These are phyloP conservation scores for Clitopilus hobsonii DNA, from an alignment of 768 basidiomycete species.

Conservation along the genomic window DNA sequence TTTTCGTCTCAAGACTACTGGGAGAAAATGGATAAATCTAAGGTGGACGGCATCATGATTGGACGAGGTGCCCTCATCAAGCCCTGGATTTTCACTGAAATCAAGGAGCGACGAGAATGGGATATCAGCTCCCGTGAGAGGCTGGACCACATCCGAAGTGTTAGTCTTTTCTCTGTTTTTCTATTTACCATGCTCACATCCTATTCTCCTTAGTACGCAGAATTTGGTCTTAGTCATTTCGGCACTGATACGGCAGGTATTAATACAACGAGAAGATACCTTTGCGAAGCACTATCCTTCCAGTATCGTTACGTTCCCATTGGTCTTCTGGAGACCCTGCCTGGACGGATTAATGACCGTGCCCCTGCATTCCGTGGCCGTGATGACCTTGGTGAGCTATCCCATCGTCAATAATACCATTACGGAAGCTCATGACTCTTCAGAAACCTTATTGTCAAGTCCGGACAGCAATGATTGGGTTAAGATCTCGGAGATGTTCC, in stretches of 20 bases:
- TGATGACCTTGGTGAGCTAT: conserved; percentile 77
- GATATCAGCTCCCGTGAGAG: conserved; percentile 85
- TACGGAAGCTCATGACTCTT: not conserved
- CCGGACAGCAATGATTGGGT: conserved; percentile 84
- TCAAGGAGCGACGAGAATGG: conserved; percentile 91
- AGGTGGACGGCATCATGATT: conserved; percentile 95
- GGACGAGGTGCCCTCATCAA: conserved; percentile 95
- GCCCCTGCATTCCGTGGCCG: conserved; percentile 85
- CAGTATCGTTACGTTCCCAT: conserved; percentile 95
- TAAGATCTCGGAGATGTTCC: conserved; percentile 91
- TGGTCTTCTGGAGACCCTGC: conserved; percentile 81
- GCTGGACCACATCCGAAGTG: conserved; percentile 72
- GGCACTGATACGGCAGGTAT: conserved; percentile 87
- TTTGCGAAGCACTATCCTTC: conserved; percentile 94
- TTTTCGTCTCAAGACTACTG: conserved; percentile 87
- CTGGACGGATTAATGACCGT: conserved; percentile 84
- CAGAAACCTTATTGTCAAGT: conserved; percentile 84
- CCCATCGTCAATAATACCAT: not conserved
- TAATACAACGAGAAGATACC: conserved; percentile 87
- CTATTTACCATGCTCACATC: not conserved
- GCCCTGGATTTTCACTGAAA: conserved; percentile 93
- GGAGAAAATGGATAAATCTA: conserved; percentile 66
- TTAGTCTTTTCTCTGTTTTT: conserved; percentile 23
- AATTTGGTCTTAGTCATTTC: conserved; percentile 80
- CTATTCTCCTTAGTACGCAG: conserved; percentile 56